A percentile compares a stretch with the other conserved stretches of the same genome.
Conservation (phyloP, 176 grass and related monocot species). For the Musa schizocarpa region DNA sequence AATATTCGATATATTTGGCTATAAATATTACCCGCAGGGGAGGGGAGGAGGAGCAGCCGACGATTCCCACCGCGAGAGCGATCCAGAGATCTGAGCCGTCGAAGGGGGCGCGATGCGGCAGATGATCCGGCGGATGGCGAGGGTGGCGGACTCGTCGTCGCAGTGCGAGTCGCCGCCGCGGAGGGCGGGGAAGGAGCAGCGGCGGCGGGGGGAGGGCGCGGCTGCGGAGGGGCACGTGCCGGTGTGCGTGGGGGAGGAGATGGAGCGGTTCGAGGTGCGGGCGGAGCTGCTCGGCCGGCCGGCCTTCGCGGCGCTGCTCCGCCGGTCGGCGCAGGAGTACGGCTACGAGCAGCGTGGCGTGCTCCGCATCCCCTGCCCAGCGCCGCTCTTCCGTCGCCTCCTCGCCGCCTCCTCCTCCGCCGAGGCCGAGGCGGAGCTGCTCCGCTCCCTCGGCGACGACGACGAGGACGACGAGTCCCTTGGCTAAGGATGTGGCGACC, state of each 20-base stretch:
- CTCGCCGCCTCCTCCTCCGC: constrained; percentile 9
- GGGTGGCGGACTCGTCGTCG: constrained; percentile 51
- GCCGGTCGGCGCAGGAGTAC: constrained; percentile 65
- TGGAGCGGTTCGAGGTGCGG: constrained; percentile 64
- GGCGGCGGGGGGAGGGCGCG: constrained; percentile 31
- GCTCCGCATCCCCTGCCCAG: constrained; percentile 58
- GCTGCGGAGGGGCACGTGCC: constrained; percentile 54
- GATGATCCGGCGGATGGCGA: constrained; percentile 53
- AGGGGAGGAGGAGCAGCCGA: neutral
- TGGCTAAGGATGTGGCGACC: neutral
- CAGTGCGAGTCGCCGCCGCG: constrained; percentile 26
- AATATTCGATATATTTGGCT: neutral
- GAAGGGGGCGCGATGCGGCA: constrained; percentile 23
- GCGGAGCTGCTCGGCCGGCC: constrained; percentile 62
- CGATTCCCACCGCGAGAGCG: neutral
- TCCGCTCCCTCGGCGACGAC: neutral
- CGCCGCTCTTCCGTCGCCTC: constrained; percentile 42
- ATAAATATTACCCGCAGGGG: neutral
- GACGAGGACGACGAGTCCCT: neutral
- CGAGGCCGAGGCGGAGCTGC: constrained; percentile 9
- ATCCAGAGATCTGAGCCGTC: neutral
- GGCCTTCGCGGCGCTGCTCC: constrained; percentile 54
- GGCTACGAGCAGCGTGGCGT: constrained; percentile 68
- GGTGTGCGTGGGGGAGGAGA: constrained; percentile 79
- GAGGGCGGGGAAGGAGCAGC: neutral